phyloP scores from a whole-genome alignment of 768 basidiomycete species.

The Russula olivacea region DNA sequence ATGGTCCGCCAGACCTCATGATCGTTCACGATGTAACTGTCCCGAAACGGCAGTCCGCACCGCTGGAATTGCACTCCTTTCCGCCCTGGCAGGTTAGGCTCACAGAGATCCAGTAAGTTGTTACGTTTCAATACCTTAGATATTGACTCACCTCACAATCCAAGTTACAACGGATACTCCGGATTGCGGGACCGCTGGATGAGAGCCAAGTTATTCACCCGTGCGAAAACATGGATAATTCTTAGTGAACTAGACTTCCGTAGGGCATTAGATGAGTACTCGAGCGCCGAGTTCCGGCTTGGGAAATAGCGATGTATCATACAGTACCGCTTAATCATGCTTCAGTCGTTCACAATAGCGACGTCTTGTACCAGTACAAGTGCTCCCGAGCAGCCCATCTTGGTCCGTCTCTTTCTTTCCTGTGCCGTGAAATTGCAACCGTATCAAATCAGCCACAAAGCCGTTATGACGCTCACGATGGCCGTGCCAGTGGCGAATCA shows the following conservation, averaged over 20 bases:
- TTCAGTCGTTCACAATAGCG: no score
- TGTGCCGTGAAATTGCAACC: no score
- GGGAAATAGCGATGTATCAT: constrained; percentile 40
- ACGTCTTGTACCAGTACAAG: no score
- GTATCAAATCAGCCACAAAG: neutral
- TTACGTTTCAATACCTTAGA: neutral
- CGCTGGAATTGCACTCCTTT: constrained; percentile 66
- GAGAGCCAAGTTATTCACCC: neutral
- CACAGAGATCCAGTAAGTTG: constrained; percentile 70
- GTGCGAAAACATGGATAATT: constrained; percentile 25
- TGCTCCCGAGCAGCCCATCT: no score
- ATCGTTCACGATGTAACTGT: constrained; percentile 58
- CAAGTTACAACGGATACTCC: constrained; percentile 26
- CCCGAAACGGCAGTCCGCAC: constrained; percentile 34
- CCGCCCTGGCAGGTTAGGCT: constrained; percentile 84
- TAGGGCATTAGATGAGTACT: constrained; percentile 67
- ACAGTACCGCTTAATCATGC: neutral
- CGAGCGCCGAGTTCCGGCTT: constrained; percentile 68
- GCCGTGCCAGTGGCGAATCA: neutral
- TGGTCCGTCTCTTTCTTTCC: no score
- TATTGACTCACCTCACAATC: neutral
- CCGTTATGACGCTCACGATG: neutral
- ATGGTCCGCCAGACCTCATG: constrained; percentile 70
- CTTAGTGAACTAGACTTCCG: constrained; percentile 50
- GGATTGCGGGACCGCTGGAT: constrained; percentile 11